Conservation (phyloP, 1,139 yeast species). For the Yamadazyma blattariae region DNA sequence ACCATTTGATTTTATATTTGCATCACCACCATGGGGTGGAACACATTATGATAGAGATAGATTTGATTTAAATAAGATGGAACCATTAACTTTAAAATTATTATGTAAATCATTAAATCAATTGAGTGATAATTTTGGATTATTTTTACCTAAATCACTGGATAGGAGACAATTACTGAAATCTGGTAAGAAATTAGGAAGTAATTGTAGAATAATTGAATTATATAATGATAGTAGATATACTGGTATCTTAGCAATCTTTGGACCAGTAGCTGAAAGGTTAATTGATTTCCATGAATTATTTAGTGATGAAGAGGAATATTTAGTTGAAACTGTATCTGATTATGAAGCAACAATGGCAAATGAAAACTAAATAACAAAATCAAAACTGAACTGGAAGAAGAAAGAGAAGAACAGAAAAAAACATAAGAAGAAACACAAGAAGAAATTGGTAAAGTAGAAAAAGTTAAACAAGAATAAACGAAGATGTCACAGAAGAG, state of each 20-base stretch:
- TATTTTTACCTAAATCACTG: slow-evolving; percentile 77
- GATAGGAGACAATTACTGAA: slow-evolving; percentile 53
- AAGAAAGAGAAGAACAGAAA: background rate
- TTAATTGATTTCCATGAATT: slow-evolving; percentile 10
- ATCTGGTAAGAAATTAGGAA: slow-evolving; percentile 46
- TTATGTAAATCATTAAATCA: slow-evolving; percentile 41
- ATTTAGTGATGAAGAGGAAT: background rate
- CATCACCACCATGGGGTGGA: slow-evolving; percentile 99
- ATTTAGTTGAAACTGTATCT: slow-evolving; percentile 3
- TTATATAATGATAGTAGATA: slow-evolving; percentile 39
- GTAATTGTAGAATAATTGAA: slow-evolving; percentile 49
- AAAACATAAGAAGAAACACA: too few species aligned
- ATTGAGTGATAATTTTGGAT: slow-evolving; percentile 52
- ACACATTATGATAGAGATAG: slow-evolving; percentile 51
- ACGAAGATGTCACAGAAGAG: too few species aligned
- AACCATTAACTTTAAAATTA: slow-evolving; percentile 50
- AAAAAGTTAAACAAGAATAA: too few species aligned
- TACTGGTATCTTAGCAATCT: slow-evolving; percentile 58
- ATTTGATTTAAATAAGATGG: slow-evolving; percentile 44
- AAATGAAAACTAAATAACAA: background rate
- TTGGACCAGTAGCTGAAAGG: slow-evolving; percentile 38
- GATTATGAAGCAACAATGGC: slow-evolving; percentile 5
- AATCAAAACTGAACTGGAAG: background rate
- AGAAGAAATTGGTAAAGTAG: too few species aligned
- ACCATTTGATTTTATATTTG: slow-evolving; percentile 64